Percentiles rank a stretch among this genome's conserved stretches.
These are phyloP conservation scores for Triticum urartu DNA, from an alignment of 176 grass and related monocot species.

Conservation along the genomic window DNA sequence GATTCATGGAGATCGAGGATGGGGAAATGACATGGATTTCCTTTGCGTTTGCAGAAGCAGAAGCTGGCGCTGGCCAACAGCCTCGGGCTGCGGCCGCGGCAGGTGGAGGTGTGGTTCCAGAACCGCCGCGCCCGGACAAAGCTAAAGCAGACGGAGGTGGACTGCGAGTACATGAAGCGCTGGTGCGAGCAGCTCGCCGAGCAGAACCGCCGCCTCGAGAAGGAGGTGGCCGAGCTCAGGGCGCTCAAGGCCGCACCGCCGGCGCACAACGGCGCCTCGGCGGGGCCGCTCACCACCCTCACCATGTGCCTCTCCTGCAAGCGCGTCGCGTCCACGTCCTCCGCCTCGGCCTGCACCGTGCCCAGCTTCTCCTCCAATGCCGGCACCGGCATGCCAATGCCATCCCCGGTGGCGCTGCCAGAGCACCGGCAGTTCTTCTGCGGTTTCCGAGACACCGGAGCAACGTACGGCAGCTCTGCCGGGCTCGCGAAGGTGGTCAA, in stretches of 20 bases:
- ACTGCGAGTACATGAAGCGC: conserved; percentile 84
- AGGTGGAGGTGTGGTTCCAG: conserved; percentile 98
- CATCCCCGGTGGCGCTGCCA: background rate
- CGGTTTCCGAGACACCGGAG: conserved; percentile 36
- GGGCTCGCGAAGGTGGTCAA: conserved; percentile 30
- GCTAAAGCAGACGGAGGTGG: conserved; percentile 96
- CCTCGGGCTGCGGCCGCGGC: conserved; percentile 70
- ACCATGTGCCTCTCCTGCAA: conserved; percentile 86
- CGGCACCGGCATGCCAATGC: background rate
- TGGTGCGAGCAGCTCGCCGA: conserved; percentile 92
- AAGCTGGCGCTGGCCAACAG: conserved; percentile 66
- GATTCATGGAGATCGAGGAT: background rate
- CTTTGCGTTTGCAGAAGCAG: conserved; percentile 52
- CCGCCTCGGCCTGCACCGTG: background rate
- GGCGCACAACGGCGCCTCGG: conserved; percentile 12
- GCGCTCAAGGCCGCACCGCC: conserved; percentile 52
- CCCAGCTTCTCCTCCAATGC: background rate
- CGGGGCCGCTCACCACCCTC: conserved; percentile 64
- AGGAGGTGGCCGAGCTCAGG: conserved; percentile 87
- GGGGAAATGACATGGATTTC: background rate
- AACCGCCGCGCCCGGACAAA: conserved; percentile 85
- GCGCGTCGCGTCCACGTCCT: conserved; percentile 44
- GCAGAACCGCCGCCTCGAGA: conserved; percentile 80
- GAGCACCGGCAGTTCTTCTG: conserved; percentile 44
- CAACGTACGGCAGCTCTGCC: background rate